Conservation (phyloP, 805 yeast species). For the Zygosaccharomyces bailii region DNA sequence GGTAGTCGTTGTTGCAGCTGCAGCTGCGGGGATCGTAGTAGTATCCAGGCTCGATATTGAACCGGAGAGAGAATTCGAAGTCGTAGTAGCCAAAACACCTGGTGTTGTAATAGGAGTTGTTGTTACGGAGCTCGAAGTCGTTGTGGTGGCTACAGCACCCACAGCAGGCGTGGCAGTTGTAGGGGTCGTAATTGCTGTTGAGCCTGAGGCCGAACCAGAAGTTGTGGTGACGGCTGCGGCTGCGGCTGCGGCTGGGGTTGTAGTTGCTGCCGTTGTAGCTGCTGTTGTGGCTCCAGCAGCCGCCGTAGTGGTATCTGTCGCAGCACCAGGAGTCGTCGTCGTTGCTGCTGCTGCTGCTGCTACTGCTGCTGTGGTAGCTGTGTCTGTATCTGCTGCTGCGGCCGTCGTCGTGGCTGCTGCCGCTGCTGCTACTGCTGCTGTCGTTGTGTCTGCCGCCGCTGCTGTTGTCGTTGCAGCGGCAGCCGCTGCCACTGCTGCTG, state of each 20-base stretch:
- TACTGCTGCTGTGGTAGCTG: constrained; percentile 28
- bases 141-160: constrained; percentile 9
- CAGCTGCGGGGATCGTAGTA: constrained; percentile 1
- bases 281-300: constrained; percentile 11
- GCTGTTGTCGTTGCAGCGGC: constrained; percentile 18
- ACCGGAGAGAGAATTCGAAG: neutral
- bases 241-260: constrained; percentile 10
- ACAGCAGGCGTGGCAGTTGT: constrained; percentile 12
- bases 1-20: constrained; percentile 17
- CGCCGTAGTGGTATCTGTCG: constrained; percentile 10
- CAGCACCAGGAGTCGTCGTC: constrained; percentile 16
- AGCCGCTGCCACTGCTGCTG: constrained; percentile 29
- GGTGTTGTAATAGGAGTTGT: constrained; percentile 2
- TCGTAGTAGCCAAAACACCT: constrained; percentile 7
- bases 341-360: constrained; percentile 21
- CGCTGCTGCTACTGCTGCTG: constrained; percentile 28
- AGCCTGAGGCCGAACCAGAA: constrained; percentile 13
- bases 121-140: constrained; percentile 1
- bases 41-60: neutral
- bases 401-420: constrained; percentile 38
- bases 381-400: constrained; percentile 11
- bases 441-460: constrained; percentile 21
- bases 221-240: constrained; percentile 14
- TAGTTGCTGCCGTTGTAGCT: constrained; percentile 15
- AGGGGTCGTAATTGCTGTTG: neutral